A percentile compares a stretch with the other conserved stretches of the same genome.
Conservation (phyloP, 1,139 yeast genomes). For the Hyphopichia khmerensis region DNA sequence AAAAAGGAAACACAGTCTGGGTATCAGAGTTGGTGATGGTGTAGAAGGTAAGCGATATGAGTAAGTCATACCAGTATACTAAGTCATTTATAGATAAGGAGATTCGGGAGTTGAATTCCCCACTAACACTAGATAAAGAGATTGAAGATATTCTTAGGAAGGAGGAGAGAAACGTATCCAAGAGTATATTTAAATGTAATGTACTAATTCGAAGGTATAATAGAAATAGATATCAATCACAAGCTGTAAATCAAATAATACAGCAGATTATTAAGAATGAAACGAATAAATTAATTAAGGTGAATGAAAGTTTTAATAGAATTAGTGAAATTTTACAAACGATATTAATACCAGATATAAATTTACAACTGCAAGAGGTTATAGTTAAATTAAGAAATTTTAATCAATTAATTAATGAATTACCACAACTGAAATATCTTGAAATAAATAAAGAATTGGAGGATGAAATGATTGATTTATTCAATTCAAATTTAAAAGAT, state of each 20-base stretch:
- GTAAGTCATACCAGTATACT: slow-evolving; percentile 3
- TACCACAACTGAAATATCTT: slow-evolving; percentile 37
- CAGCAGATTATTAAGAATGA: slow-evolving; percentile 38
- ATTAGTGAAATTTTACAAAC: slow-evolving; percentile 27
- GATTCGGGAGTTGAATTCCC: slow-evolving; percentile 1
- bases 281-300: slow-evolving; percentile 23
- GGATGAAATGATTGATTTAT: slow-evolving; percentile 6
- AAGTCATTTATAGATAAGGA: slow-evolving; percentile 3
- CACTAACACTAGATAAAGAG: background rate
- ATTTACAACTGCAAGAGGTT: slow-evolving; percentile 10
- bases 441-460: slow-evolving; percentile 8
- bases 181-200: slow-evolving; percentile 26
- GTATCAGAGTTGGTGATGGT: too few species aligned
- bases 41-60: too few species aligned
- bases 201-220: slow-evolving; percentile 28
- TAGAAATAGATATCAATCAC: slow-evolving; percentile 25
- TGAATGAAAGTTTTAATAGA: slow-evolving; percentile 25
- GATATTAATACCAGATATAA: slow-evolving; percentile 25
- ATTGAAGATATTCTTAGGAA: slow-evolving; percentile 4
- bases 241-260: slow-evolving; percentile 34
- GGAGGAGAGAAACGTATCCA: slow-evolving; percentile 3
- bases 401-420: slow-evolving; percentile 23
- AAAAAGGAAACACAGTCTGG: too few species aligned
- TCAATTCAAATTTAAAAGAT: slow-evolving; percentile 9
- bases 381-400: slow-evolving; percentile 14